Conservation (phyloP, 148 eudicot genomes). For the Diospyros lotus region DNA sequence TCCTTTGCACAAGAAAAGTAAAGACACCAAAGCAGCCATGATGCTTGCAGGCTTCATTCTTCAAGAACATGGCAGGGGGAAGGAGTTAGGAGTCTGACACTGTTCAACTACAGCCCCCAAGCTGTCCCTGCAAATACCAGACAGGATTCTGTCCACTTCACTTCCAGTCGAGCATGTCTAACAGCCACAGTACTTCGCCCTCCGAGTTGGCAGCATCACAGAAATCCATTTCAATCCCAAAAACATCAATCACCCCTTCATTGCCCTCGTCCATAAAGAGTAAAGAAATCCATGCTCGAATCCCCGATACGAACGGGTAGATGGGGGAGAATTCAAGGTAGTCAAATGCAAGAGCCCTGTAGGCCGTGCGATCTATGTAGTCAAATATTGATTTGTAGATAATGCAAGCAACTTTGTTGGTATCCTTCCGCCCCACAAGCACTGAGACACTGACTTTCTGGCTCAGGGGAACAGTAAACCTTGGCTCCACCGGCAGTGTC, state of each 20-base stretch:
- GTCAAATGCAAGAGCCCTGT: conserved; percentile 78
- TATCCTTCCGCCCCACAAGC: conserved; percentile 68
- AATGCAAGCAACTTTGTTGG: conserved; percentile 61
- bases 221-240: conserved; percentile 87
- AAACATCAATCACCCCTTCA: conserved; percentile 64
- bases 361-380: conserved; percentile 71
- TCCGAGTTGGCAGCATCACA: conserved; percentile 77
- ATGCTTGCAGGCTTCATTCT: neutral
- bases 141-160: conserved; percentile 18
- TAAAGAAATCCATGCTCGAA: conserved; percentile 88
- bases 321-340: conserved; percentile 74
- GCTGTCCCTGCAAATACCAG: neutral
- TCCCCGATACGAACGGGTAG: conserved; percentile 74
- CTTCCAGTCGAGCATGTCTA: conserved; percentile 97
- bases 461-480: conserved; percentile 44
- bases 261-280: conserved; percentile 55
- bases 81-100: neutral
- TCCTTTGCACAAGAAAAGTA: neutral
- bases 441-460: conserved; percentile 68
- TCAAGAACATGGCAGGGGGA: neutral
- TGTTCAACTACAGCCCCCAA: neutral
- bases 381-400: conserved; percentile 59
- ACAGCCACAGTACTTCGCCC: conserved; percentile 72
- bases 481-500: conserved; percentile 63
- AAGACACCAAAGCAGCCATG: neutral